Percentiles rank a stretch among this genome's conserved stretches.
phyloP scores from a whole-genome alignment of 1,284 basidiomycete genomes.

The Coniferiporia weirii region DNA sequence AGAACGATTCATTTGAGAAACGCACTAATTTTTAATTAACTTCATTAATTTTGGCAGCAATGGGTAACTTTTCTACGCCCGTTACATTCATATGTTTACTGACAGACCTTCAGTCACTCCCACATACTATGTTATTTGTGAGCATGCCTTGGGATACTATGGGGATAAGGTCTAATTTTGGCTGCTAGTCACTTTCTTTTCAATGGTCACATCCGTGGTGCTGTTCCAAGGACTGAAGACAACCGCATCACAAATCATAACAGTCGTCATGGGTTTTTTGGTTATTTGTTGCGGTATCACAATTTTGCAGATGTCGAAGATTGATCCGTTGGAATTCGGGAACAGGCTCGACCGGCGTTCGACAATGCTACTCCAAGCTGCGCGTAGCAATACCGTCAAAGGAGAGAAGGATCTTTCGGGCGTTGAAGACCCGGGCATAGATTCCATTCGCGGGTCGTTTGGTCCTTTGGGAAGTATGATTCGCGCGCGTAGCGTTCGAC shows the following conservation, averaged over 20 bases:
- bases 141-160: conserved; percentile 13
- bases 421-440: conserved; percentile 80
- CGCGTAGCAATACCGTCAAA: conserved; percentile 57
- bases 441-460: conserved; percentile 84
- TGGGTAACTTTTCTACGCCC: conserved; percentile 26
- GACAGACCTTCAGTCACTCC: conserved; percentile 40
- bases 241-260: conserved; percentile 46
- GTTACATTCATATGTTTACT: conserved; percentile 22
- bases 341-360: conserved; percentile 74
- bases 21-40: conserved; percentile 4
- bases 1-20: conserved; percentile 9
- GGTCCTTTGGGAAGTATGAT: conserved; percentile 87
- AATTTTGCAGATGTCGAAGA: conserved; percentile 64
- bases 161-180: background rate
- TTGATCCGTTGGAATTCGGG: conserved; percentile 41
- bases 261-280: conserved; percentile 56
- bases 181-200: conserved; percentile 44
- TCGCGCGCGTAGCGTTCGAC: conserved; percentile 65
- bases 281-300: conserved; percentile 54
- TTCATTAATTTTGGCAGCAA: conserved; percentile 21
- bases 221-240: conserved; percentile 63
- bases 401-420: conserved; percentile 55
- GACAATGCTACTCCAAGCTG: conserved; percentile 79
- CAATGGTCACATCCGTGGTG: conserved; percentile 45
- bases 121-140: conserved; percentile 56